Evolutionary conservation across 441 rosid genomes (phyloP).

Genomic region (Pelargonium australe): DNA sequence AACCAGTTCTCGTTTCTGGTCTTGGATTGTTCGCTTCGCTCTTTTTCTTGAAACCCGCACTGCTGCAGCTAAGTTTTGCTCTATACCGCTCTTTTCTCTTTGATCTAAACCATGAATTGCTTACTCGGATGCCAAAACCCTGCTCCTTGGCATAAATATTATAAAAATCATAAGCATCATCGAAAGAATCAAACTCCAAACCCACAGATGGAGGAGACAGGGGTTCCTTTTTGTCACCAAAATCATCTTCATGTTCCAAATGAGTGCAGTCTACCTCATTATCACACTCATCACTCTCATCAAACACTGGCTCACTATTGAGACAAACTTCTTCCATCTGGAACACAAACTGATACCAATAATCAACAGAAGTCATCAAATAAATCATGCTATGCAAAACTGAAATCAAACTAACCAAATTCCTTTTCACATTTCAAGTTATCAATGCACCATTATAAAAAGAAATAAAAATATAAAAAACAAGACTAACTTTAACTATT

Average conservation of each 20-base stretch:
- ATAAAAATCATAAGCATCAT: constrained; percentile 48
- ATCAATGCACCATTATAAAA: not conserved
- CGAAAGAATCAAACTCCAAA: constrained; percentile 57
- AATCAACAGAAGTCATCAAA: not conserved
- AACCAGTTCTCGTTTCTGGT: constrained; percentile 55
- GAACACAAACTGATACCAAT: constrained; percentile 7
- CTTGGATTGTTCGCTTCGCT: constrained; percentile 50
- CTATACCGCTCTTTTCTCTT: constrained; percentile 47
- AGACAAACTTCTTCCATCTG: constrained; percentile 60
- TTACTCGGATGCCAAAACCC: constrained; percentile 51
- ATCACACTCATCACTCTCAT: constrained; percentile 36
- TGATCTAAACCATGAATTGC: constrained; percentile 52
- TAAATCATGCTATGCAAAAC: constrained; percentile 2
- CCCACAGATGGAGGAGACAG: constrained; percentile 37
- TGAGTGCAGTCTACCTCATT: constrained; percentile 28
- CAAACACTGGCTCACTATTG: constrained; percentile 44
- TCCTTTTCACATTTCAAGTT: not conserved
- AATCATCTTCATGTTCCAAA: constrained; percentile 25
- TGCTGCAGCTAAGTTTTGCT: constrained; percentile 55
- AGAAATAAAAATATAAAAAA: not conserved
- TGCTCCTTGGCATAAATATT: constrained; percentile 46
- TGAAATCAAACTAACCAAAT: not conserved
- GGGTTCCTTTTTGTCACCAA: constrained; percentile 27
- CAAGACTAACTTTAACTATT: not conserved
- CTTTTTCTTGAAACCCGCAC: constrained; percentile 55